These are phyloP conservation scores for Fusarium vanettenii DNA, from an alignment of 2,329 filamentous ascomycete species.

Conservation along the genomic window DNA sequence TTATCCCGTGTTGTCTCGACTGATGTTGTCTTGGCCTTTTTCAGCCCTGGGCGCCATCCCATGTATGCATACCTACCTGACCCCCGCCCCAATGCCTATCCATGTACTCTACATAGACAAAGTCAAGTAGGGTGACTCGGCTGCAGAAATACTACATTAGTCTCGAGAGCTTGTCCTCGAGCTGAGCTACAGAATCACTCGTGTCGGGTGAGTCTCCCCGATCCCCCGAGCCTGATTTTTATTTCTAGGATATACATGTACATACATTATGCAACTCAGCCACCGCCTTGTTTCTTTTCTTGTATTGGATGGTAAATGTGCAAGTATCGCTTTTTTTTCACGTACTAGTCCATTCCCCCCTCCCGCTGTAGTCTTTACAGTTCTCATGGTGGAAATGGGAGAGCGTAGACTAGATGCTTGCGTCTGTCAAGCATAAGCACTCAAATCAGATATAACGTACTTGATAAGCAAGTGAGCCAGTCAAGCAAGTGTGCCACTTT, in stretches of 20 bases:
- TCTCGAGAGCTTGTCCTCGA: not conserved
- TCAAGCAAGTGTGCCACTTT: too few relatives aligned
- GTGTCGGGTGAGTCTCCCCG: not conserved
- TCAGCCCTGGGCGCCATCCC: not conserved
- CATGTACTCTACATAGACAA: not conserved
- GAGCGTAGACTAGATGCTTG: not conserved
- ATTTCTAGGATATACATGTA: not conserved
- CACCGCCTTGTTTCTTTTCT: not conserved
- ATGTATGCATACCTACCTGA: not conserved
- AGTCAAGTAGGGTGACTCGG: not conserved
- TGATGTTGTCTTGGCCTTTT: not conserved
- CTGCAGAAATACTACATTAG: not conserved
- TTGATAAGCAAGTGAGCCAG: too few relatives aligned
- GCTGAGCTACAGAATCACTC: not conserved
- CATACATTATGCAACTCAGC: constrained; percentile 4
- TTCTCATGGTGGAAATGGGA: not conserved
- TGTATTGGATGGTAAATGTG: constrained; percentile 3
- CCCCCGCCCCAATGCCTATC: not conserved
- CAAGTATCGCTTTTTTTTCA: not conserved
- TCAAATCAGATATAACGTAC: not conserved
- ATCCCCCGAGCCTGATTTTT: constrained; percentile 11
- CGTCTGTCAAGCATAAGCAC: not conserved
- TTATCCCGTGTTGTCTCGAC: not conserved
- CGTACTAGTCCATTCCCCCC: not conserved
- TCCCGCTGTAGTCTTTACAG: not conserved